Conservation (phyloP, 2,329 filamentous ascomycete species). For the Colletotrichum tropicale region DNA sequence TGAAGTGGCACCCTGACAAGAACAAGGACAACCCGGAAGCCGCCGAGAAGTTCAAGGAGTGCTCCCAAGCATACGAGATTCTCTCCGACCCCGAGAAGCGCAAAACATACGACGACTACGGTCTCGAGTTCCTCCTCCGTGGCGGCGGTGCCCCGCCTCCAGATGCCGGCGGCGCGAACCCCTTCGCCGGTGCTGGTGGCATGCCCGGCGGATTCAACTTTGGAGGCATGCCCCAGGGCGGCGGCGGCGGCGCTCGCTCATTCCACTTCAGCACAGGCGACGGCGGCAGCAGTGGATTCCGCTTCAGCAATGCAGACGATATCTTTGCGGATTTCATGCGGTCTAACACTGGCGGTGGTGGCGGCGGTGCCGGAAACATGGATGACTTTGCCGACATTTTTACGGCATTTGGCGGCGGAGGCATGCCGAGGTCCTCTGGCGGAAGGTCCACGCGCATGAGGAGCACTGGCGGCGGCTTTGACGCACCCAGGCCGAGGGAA, state of each 20-base stretch:
- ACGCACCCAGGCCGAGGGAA: slow-evolving; percentile 36
- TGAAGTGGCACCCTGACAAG: slow-evolving; percentile 97
- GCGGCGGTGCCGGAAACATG: slow-evolving; percentile 38
- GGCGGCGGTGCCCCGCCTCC: slow-evolving; percentile 75
- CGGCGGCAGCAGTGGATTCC: slow-evolving; percentile 69
- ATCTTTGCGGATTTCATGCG: slow-evolving; percentile 88
- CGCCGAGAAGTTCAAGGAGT: slow-evolving; percentile 96
- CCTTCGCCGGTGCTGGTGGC: slow-evolving; percentile 60
- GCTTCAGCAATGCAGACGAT: slow-evolving; percentile 81
- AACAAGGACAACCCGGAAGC: slow-evolving; percentile 90
- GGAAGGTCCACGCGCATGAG: slow-evolving; percentile 48
- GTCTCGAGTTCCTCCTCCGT: slow-evolving; percentile 88
- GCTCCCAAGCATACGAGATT: slow-evolving; percentile 97
- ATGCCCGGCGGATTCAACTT: slow-evolving; percentile 62
- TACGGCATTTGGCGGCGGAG: slow-evolving; percentile 49
- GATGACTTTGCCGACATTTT: slow-evolving; percentile 62
- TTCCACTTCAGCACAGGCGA: slow-evolving; percentile 67
- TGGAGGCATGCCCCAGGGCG: slow-evolving; percentile 38
- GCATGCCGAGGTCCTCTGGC: slow-evolving; percentile 33
- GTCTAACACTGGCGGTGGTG: slow-evolving; percentile 41
- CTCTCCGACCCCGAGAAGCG: slow-evolving; percentile 96
- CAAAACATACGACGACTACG: slow-evolving; percentile 92
- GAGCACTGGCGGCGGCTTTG: slow-evolving; percentile 35
- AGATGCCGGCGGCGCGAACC: slow-evolving; percentile 60
- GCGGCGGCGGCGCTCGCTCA: slow-evolving; percentile 53